A percentile compares a stretch with the other conserved stretches of the same genome.
phyloP scores from a whole-genome alignment of 495 filamentous ascomycete genomes.

The Umbilicaria muhlenbergii region DNA sequence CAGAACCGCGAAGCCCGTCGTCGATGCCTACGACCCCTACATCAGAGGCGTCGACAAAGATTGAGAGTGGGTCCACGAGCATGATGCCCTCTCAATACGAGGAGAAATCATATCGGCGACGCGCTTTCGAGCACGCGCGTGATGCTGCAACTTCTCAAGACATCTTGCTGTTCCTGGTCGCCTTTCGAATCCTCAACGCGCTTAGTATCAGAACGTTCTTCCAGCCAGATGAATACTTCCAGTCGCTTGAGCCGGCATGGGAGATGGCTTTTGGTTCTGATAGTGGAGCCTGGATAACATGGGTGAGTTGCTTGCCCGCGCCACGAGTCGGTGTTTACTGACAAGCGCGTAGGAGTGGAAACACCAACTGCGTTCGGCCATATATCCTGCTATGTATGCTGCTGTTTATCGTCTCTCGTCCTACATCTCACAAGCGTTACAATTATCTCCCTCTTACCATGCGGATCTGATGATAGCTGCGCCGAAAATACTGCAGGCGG shows the following conservation, averaged over 20 bases:
- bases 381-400: constrained; percentile 78
- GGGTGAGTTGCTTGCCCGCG: constrained; percentile 38
- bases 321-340: constrained; percentile 2
- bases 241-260: constrained; percentile 93
- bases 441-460: constrained; percentile 29
- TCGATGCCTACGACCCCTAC: neutral
- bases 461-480: constrained; percentile 51
- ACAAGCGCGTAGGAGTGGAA: constrained; percentile 69
- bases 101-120: constrained; percentile 2
- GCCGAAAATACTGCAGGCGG: constrained; percentile 61
- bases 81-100: constrained; percentile 1
- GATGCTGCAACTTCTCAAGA: constrained; percentile 11
- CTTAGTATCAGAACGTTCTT: constrained; percentile 83
- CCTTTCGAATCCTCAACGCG: constrained; percentile 74
- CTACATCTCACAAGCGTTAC: constrained; percentile 32
- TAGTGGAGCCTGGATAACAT: constrained; percentile 86
- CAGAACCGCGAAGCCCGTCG: neutral
- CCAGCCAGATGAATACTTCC: constrained; percentile 98
- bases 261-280: constrained; percentile 61
- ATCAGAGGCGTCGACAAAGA: constrained; percentile 12
- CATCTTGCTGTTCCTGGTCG: constrained; percentile 48
- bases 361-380: constrained; percentile 76
- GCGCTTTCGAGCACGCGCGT: constrained; percentile 7
- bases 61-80: constrained; percentile 5
- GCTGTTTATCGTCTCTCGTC: constrained; percentile 51